Conservation (phyloP, 371 early-diverging fungal genomes). For the Mucor piriformis region DNA sequence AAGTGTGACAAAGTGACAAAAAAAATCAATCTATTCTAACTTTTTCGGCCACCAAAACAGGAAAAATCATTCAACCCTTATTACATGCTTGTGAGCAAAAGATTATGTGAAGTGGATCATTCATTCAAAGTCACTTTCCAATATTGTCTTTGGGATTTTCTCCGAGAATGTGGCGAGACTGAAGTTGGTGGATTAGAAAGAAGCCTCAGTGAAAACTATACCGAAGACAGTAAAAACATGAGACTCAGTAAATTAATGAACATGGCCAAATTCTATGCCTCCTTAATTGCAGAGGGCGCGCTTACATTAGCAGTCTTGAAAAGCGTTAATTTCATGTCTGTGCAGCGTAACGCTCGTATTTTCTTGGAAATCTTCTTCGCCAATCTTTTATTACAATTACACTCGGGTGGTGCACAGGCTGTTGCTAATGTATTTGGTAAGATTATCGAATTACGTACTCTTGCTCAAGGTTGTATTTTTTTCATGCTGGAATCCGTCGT, state of each 20-base stretch:
- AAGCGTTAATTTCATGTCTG: constrained; percentile 74
- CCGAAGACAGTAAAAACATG: constrained; percentile 35
- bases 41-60: constrained; percentile 33
- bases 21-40: not conserved
- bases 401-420: constrained; percentile 50
- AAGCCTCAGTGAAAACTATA: constrained; percentile 32
- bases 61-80: constrained; percentile 94
- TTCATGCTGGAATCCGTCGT: constrained; percentile 71
- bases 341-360: constrained; percentile 59
- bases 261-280: constrained; percentile 75
- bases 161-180: constrained; percentile 76
- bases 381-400: constrained; percentile 44
- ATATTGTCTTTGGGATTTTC: constrained; percentile 93
- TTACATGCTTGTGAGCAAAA: constrained; percentile 83
- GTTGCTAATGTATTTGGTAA: constrained; percentile 64
- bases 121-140: constrained; percentile 92
- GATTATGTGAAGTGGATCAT: constrained; percentile 76
- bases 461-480: constrained; percentile 75
- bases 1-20: constrained; percentile 6
- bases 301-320: constrained; percentile 71
- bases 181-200: constrained; percentile 79
- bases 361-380: constrained; percentile 74
- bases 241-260: constrained; percentile 72
- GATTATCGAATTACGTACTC: constrained; percentile 57
- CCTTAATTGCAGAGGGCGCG: constrained; percentile 61